Base-by-base conservation (phyloP, 352 stramenopile species). In the Pythium aristosporum region DNA sequence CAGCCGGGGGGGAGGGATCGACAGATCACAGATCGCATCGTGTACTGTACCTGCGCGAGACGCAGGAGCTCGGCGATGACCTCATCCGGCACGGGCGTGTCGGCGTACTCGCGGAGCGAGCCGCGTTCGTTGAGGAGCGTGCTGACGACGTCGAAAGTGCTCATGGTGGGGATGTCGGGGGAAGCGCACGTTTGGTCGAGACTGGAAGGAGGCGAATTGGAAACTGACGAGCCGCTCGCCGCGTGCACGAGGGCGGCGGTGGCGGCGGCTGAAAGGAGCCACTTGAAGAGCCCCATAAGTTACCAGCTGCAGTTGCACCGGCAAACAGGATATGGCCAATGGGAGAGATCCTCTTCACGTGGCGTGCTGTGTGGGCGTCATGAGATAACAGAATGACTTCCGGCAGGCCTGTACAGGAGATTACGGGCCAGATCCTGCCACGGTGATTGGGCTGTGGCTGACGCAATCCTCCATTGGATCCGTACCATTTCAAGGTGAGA, bases 51-150 rank as follows among this genome's bases (percentile, higher is more conserved):
- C 42, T 62, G 69, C 15, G 69, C 66, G 52, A 74, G 69, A 7
- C 55, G 51, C 12, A 73, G 49, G 8, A 76, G 32, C 11, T 76
- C 69, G 23, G 49, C 54, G 23, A 76, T 42, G 47, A 74, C 47
- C 37, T 59, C 58, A n/a, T 74, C 66, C 1, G 69, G 63, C 5
- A 76, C 23, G 10, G 59, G 51, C 55, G 48, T 68, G 5, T 62
- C 52, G 16, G 58, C 48, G 51, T 63, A 72, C 65, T 61, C 51
- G 49, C 57, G 56, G n/a, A 66, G n/a, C 25, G 63, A 70, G 36
- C 13, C 44, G 43, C 63, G 63, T 42, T 70, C 63, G 16, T 11
- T 62, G 50, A 66, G 36, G 18, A 70, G 42, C 41, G 64, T 66
- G 63, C 57, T 46, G 44, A 61, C 18, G 49, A 48, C 51, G 48